A percentile compares a stretch with the other conserved stretches of the same genome.
Evolutionary conservation across 495 filamentous ascomycete species (phyloP).

Genomic region (Neurospora sp.): DNA sequence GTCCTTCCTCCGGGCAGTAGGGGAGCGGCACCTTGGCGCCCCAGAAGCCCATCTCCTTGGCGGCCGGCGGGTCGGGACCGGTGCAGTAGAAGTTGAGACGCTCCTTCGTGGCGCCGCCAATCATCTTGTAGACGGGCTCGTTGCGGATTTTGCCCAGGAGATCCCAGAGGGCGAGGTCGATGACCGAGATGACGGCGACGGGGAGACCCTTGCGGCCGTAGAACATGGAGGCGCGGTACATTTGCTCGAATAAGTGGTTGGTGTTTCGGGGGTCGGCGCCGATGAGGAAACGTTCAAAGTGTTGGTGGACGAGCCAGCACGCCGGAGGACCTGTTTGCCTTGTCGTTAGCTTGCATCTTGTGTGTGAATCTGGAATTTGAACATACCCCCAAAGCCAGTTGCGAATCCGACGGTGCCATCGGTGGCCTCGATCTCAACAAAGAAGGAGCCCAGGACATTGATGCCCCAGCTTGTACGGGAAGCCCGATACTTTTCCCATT

Average conservation of each 20-base stretch:
- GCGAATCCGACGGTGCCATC: constrained; percentile 89
- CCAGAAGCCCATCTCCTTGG: constrained; percentile 75
- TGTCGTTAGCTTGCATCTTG: neutral
- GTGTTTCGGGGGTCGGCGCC: constrained; percentile 82
- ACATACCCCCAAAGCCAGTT: constrained; percentile 74
- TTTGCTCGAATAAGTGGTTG: constrained; percentile 84
- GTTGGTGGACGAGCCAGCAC: constrained; percentile 84
- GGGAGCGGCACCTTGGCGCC: constrained; percentile 84
- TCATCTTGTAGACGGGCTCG: constrained; percentile 90
- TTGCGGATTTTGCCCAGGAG: constrained; percentile 78
- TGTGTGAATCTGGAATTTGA: neutral
- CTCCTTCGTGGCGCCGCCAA: constrained; percentile 74
- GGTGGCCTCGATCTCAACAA: constrained; percentile 78
- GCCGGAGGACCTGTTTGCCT: constrained; percentile 55
- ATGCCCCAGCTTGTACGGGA: constrained; percentile 91
- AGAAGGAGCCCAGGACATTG: constrained; percentile 89
- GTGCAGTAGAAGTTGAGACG: constrained; percentile 89
- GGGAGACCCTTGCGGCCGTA: constrained; percentile 88
- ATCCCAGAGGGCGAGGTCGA: constrained; percentile 89
- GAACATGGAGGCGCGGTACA: constrained; percentile 93
- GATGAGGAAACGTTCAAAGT: constrained; percentile 84
- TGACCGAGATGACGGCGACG: constrained; percentile 83
- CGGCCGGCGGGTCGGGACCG: constrained; percentile 67
- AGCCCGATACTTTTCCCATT: constrained; percentile 75
- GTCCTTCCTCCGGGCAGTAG: constrained; percentile 78